Evolutionary conservation across 805 yeast genomes (phyloP), one percentile per base, ranked within the genome.

Genomic region (Lachancea sp.): DNA sequence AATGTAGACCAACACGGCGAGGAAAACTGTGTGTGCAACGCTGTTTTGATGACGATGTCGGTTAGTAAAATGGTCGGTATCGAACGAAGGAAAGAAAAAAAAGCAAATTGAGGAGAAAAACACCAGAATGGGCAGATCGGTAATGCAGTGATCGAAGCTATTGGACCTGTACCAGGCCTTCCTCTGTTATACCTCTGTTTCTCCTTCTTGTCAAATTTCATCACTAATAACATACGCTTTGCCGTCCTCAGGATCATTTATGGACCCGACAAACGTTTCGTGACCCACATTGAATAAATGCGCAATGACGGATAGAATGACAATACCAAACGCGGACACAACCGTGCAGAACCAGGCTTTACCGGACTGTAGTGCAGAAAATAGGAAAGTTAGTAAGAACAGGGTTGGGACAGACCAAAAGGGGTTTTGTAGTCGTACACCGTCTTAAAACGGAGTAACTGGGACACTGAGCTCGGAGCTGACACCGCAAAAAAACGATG

Each of bases 301-400:
- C 16, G 95, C 99, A 55, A 91, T 78, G 46, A 86, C 85, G 10
- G 95, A 75, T 39, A 91, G 76, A 46, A 91, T 93, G 38, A 88
- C 83, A 29, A 91, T 81, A 47, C 95, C 99, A 64, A 91, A 91
- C 13, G 93, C 89, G 41, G 97, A 89, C 37, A 93, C 73, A 35
- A 91, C 76, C 37, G 98, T 91, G 65, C 99, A 91, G 66, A 86
- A 88, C 86, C 95, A 91, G 19, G 99, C 98, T 59, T 86, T 82
- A 22, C 81, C 85, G 40, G 93, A 71, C 85, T 81, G 40, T 37
- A 36, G 22, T 35, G 17, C 17, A 17, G 44, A 3, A n/a, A 30
- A 8, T 12, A 15, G 3, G 22, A 6, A 15, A 19, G 42, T 36
- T 45, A 32, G 36, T 48, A 30, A 2, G 13, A 8, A 8, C 8